phyloP scores from a whole-genome alignment of 371 early-diverging fungal species.

The Gilbertella persicaria region DNA sequence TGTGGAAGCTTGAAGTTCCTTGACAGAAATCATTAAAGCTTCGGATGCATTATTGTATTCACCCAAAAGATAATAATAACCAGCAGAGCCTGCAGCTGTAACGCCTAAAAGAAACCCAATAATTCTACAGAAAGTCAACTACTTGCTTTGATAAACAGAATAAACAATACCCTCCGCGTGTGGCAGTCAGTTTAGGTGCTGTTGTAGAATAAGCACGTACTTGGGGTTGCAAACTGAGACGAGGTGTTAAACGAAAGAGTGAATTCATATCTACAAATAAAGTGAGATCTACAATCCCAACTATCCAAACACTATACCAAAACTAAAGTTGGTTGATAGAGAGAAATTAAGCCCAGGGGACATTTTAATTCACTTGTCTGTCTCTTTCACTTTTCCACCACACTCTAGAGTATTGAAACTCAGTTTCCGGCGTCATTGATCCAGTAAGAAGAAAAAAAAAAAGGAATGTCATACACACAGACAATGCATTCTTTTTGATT shows the following conservation, averaged over 20 bases:
- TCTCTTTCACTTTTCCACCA: too few species aligned
- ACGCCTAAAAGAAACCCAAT: conserved; percentile 82
- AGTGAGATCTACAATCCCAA: too few species aligned
- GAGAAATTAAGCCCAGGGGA: too few species aligned
- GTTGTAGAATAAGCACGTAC: conserved; percentile 19
- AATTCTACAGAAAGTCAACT: conserved; percentile 39
- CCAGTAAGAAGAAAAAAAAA: too few species aligned
- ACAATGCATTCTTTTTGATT: too few species aligned
- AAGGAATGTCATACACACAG: too few species aligned
- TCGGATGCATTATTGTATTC: conserved; percentile 78
- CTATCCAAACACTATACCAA: too few species aligned
- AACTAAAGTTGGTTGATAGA: too few species aligned
- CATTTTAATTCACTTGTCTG: too few species aligned
- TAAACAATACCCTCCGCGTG: conserved; percentile 31
- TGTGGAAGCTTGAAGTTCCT: conserved; percentile 77
- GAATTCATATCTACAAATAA: conserved; percentile 38
- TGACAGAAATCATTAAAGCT: conserved; percentile 70
- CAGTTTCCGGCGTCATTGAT: too few species aligned
- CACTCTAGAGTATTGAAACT: too few species aligned
- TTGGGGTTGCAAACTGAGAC: conserved; percentile 4
- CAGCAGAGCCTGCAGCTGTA: conserved; percentile 72
- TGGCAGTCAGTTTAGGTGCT: conserved; percentile 25
- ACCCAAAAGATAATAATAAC: conserved; percentile 79
- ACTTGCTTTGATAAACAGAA: not conserved
- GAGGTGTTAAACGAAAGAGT: conserved; percentile 28